Conservation (phyloP, 176 grass and related monocot species). For the Aechmea fasciata region DNA sequence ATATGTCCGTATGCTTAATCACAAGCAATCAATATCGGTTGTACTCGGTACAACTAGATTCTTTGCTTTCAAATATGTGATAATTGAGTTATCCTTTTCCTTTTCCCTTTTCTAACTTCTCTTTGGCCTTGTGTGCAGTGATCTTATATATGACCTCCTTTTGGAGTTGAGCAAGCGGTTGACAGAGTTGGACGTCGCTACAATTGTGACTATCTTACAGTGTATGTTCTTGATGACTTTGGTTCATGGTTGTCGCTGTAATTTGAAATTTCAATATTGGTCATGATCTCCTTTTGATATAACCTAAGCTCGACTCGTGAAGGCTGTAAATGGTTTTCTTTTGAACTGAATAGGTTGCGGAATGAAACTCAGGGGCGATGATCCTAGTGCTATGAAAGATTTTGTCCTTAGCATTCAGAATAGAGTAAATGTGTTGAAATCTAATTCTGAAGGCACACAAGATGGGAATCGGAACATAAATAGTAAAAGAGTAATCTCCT, state of each 20-base stretch:
- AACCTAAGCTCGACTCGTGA: not conserved
- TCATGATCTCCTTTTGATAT: conserved; percentile 5
- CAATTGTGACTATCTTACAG: conserved; percentile 58
- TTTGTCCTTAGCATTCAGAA: conserved; percentile 72
- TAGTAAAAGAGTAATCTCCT: conserved; percentile 62
- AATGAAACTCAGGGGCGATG: conserved; percentile 79
- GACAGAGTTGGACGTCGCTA: conserved; percentile 78
- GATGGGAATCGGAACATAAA: conserved; percentile 44
- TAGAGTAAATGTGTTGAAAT: conserved; percentile 56
- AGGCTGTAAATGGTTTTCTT: not conserved
- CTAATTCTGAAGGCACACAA: conserved; percentile 22
- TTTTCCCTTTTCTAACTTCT: conserved; percentile 5
- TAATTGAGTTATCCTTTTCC: not conserved
- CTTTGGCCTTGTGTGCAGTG: conserved; percentile 29
- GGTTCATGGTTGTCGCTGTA: conserved; percentile 9
- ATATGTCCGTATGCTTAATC: too few relatives aligned
- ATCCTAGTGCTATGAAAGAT: conserved; percentile 84
- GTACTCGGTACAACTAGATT: too few relatives aligned
- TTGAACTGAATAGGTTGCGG: conserved; percentile 56
- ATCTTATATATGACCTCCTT: conserved; percentile 83
- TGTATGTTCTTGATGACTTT: conserved; percentile 42
- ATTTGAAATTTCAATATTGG: conserved; percentile 9
- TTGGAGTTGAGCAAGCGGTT: conserved; percentile 52
- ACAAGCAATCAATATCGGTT: too few relatives aligned
- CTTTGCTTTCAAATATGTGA: too few relatives aligned